Evolutionary conservation across 257 asterid genomes (phyloP).

Genomic region (Handroanthus guayacan): DNA sequence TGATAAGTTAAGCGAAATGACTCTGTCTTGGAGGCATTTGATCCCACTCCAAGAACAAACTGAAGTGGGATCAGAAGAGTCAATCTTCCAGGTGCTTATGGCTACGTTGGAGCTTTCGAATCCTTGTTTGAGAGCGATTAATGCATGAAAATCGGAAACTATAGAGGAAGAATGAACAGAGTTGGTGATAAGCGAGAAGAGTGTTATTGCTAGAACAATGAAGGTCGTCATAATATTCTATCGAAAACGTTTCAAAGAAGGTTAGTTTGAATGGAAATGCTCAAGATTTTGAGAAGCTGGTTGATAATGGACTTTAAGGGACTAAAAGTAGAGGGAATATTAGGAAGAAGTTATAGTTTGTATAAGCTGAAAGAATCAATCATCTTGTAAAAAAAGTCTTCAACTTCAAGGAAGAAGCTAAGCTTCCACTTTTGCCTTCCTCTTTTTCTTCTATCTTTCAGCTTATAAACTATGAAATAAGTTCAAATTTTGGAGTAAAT

Average conservation of each 20-base stretch:
- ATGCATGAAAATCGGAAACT: conserved; percentile 65
- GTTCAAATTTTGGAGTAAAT: conserved; percentile 39
- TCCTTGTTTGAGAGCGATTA: conserved; percentile 61
- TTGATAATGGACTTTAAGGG: conserved; percentile 47
- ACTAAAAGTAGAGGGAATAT: conserved; percentile 63
- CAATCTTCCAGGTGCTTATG: conserved; percentile 54
- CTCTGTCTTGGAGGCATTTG: conserved; percentile 64
- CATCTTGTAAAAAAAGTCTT: conserved; percentile 68
- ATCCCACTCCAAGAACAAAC: conserved; percentile 85
- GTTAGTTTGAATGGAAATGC: conserved; percentile 57
- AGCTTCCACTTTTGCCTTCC: conserved; percentile 57
- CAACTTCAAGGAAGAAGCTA: conserved; percentile 79
- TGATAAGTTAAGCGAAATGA: conserved; percentile 67
- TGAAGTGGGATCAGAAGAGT: conserved; percentile 58
- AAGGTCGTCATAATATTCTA: conserved; percentile 55
- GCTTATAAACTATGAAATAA: conserved; percentile 49
- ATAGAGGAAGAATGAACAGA: conserved; percentile 56
- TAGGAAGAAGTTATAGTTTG: conserved; percentile 53
- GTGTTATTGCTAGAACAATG: conserved; percentile 43
- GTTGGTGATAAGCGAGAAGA: conserved; percentile 48
- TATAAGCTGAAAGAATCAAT: conserved; percentile 60
- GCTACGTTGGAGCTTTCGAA: conserved; percentile 50
- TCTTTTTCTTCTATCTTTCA: conserved; percentile 42
- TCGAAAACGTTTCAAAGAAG: conserved; percentile 48
- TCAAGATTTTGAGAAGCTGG: conserved; percentile 51